Percentiles rank a stretch among this genome's conserved stretches.
These are phyloP conservation scores for Aspergillus olivimuriae DNA, from an alignment of 495 filamentous ascomycete species.

Conservation along the genomic window DNA sequence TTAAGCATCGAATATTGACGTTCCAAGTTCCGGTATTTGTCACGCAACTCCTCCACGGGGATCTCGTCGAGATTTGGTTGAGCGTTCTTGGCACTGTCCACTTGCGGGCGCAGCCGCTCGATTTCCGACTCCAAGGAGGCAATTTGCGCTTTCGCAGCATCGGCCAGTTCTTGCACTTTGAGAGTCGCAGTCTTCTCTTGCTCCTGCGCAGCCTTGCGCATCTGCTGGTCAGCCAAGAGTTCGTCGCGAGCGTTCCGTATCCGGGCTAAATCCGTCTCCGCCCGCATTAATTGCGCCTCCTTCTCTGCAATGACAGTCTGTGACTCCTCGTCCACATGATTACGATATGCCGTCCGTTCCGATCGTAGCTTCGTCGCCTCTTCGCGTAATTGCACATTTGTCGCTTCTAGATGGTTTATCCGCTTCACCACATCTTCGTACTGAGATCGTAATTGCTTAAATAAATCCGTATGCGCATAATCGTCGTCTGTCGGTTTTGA, in stretches of 20 bases:
- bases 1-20: conserved; percentile 77
- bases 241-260: conserved; percentile 81
- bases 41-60: conserved; percentile 60
- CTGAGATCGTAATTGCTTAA: conserved; percentile 82
- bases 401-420: conserved; percentile 85
- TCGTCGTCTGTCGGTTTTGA: conserved; percentile 83
- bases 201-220: conserved; percentile 71
- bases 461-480: conserved; percentile 84
- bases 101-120: conserved; percentile 55
- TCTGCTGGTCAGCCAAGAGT: conserved; percentile 69
- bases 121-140: conserved; percentile 73
- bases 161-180: conserved; percentile 72
- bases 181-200: conserved; percentile 61
- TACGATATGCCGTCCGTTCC: conserved; percentile 76
- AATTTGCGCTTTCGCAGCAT: conserved; percentile 68
- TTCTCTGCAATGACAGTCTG: conserved; percentile 63
- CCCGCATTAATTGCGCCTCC: conserved; percentile 70
- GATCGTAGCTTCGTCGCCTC: conserved; percentile 77
- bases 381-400: conserved; percentile 76
- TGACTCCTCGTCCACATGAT: conserved; percentile 70
- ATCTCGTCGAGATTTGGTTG: conserved; percentile 36
- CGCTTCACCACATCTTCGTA: conserved; percentile 89
- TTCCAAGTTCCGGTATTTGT: conserved; percentile 65
- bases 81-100: conserved; percentile 39
- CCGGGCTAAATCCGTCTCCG: conserved; percentile 78